Evolutionary conservation across 1,284 basidiomycete species (phyloP), one percentile per base, ranked within the genome.

Genomic region (Heterobasidion annosum): DNA sequence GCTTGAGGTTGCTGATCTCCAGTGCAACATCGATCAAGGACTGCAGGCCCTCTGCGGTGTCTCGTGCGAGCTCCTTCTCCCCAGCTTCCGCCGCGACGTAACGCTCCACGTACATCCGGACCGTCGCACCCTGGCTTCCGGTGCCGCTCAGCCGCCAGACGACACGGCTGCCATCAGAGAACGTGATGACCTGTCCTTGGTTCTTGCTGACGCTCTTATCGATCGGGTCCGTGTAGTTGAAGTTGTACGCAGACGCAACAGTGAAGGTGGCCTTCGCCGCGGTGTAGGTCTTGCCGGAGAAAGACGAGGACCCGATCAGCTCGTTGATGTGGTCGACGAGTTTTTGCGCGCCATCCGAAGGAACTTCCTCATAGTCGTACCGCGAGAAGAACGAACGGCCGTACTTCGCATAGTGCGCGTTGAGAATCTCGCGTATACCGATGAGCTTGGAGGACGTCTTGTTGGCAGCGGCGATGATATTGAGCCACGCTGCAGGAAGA

Each of bases 351-450:
- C 90, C 92, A 37, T 89, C 90, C 0, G 93, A 93, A 13, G 91
- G 82, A 50, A 98, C 93, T 70, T 99, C 97, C 70, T 99, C 96
- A 74, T 99, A 99, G 74, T 99, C 96, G 74, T 99, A 99, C 61
- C 93, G 87, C 58, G 91, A 94, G 82, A 98, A 99, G 83, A 98
- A 99, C 58, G 89, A 94, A 60, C 96, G 93, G 46, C 96, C 96
- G 72, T 99, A 99, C 64, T 82, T 86, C 59, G 81, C 77, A 75
- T 98, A 99, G 77, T 96, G 93, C 59, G 80, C 82, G 61, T 85
- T 77, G 44, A 97, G 81, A 60, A 97, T 73, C 65, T 96, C 93
- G 59, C 93, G 93, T 73, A 98, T 96, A 16, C 91, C 91, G 53
- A 89, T 74, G 50, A 80, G 75, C 68, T 87, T 78, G 67, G 80